A percentile compares a stretch with the other conserved stretches of the same genome.
Evolutionary conservation across 768 basidiomycete genomes (phyloP).

Genomic region (Russula sp.): DNA sequence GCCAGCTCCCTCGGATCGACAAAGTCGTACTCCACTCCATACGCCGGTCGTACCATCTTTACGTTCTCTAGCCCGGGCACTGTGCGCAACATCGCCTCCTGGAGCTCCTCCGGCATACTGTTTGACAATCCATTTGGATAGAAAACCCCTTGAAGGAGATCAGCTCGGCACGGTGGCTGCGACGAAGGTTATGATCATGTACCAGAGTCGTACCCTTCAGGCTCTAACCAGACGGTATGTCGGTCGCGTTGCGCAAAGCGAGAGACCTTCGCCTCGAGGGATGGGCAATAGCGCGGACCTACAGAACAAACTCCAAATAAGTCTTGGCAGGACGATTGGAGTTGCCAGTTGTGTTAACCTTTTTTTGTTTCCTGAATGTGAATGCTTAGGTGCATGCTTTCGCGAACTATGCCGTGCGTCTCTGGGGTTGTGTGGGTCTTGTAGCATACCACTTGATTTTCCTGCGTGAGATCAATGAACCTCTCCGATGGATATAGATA

Average conservation of each 20-base stretch:
- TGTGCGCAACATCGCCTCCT: slow-evolving; percentile 77
- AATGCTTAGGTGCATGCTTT: slow-evolving; percentile 70
- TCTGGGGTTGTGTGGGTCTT: slow-evolving; percentile 64
- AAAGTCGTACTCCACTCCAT: slow-evolving; percentile 92
- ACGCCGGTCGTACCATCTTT: slow-evolving; percentile 77
- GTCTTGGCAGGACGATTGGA: not conserved
- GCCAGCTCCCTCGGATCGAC: slow-evolving; percentile 78
- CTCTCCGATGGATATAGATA: not conserved
- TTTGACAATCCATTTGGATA: slow-evolving; percentile 90
- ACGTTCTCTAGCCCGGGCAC: slow-evolving; percentile 82
- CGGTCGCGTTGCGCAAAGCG: slow-evolving; percentile 65
- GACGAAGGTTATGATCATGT: slow-evolving; percentile 13
- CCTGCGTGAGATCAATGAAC: slow-evolving; percentile 35
- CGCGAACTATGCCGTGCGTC: slow-evolving; percentile 71
- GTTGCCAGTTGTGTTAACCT: slow-evolving; percentile 36
- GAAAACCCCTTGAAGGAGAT: slow-evolving; percentile 53
- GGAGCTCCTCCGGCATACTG: slow-evolving; percentile 80
- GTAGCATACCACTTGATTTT: slow-evolving; percentile 67
- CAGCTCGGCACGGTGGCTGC: not conserved
- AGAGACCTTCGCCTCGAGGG: slow-evolving; percentile 79
- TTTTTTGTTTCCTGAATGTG: slow-evolving; percentile 89
- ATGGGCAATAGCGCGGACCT: slow-evolving; percentile 92
- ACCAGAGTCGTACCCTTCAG: slow-evolving; percentile 89
- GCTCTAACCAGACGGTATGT: slow-evolving; percentile 85
- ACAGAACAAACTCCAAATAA: not conserved